Conservation (phyloP, 345 rosid species). For the Pistacia integerrima region DNA sequence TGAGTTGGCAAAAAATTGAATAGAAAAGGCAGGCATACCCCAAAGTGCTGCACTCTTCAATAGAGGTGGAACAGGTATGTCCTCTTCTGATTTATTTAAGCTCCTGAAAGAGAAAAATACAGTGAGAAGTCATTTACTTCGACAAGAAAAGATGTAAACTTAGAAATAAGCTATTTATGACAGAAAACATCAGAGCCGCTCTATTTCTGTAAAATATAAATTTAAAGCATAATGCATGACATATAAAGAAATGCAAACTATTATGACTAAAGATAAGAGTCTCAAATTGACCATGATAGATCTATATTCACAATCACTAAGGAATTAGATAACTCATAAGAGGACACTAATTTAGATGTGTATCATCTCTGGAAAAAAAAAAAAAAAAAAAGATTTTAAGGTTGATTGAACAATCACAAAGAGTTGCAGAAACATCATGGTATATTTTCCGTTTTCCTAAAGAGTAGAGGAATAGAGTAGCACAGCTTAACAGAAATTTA, state of each 20-base stretch:
- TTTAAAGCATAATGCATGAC: neutral
- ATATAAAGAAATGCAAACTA: neutral
- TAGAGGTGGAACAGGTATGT: conserved; percentile 86
- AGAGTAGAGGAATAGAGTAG: neutral
- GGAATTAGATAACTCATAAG: neutral
- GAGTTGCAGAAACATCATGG: neutral
- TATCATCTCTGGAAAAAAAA: neutral
- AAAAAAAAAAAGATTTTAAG: neutral
- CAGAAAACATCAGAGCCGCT: neutral
- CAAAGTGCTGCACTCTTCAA: conserved; percentile 91
- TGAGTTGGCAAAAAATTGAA: neutral
- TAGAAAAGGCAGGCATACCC: conserved; percentile 49
- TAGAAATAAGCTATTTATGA: neutral
- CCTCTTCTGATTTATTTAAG: conserved; percentile 80
- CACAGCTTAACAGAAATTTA: neutral
- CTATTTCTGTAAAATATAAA: neutral
- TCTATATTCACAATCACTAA: neutral
- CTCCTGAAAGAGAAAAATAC: conserved; percentile 39
- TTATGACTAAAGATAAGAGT: neutral
- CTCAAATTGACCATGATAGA: neutral
- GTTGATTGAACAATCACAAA: neutral
- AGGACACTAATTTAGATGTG: neutral
- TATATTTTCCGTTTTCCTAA: neutral
- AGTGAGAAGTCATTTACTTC: conserved; percentile 20
- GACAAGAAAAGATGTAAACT: neutral